These are phyloP conservation scores for Sporothrix globosa DNA, from an alignment of 2,329 filamentous ascomycete species.

Conservation along the genomic window DNA sequence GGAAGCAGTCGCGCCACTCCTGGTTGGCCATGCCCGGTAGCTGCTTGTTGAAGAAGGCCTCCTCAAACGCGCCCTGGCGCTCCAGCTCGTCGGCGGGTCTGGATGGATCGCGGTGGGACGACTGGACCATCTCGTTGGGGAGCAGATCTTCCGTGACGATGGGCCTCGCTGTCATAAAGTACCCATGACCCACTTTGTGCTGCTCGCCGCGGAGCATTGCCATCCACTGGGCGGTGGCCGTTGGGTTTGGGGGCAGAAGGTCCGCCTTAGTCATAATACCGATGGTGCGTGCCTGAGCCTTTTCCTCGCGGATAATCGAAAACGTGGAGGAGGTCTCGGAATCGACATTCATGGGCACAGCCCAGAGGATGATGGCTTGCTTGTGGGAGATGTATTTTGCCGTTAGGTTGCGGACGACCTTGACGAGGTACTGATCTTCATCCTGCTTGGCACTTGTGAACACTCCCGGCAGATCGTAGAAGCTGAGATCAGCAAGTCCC, in stretches of 20 bases:
- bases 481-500: conserved; percentile 71
- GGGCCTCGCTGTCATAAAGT: conserved; percentile 75
- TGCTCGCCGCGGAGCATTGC: conserved; percentile 64
- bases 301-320: conserved; percentile 61
- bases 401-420: conserved; percentile 72
- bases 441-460: conserved; percentile 70
- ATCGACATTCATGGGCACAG: conserved; percentile 77
- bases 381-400: conserved; percentile 68
- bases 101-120: conserved; percentile 22
- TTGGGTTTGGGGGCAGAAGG: conserved; percentile 58
- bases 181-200: conserved; percentile 71
- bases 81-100: conserved; percentile 53
- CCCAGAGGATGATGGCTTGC: conserved; percentile 75
- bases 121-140: conserved; percentile 25
- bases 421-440: conserved; percentile 68
- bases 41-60: conserved; percentile 52
- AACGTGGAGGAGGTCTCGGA: conserved; percentile 74
- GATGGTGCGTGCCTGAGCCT: conserved; percentile 63
- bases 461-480: conserved; percentile 83
- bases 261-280: conserved; percentile 89
- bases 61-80: conserved; percentile 56
- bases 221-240: conserved; percentile 59
- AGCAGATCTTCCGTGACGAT: conserved; percentile 37
- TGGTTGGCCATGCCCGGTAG: conserved; percentile 40
- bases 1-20: conserved; percentile 56